Percentiles rank a stretch among this genome's conserved stretches.
phyloP scores from a whole-genome alignment of 208 protist genomes.

The Wallacemonas collosoma region DNA sequence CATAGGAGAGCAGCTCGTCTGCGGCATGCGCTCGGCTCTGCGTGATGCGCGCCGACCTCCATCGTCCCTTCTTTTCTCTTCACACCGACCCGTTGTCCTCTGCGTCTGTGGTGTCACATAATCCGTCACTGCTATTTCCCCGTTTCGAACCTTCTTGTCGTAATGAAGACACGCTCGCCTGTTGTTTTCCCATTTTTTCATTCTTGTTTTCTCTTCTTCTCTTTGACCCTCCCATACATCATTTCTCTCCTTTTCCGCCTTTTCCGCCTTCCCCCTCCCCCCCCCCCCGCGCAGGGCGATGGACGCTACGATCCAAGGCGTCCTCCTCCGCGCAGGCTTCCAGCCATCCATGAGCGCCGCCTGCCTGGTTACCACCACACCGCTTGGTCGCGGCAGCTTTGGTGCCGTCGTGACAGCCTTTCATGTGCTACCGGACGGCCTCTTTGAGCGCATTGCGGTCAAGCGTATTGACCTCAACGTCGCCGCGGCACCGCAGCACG shows the following conservation, averaged over 20 bases:
- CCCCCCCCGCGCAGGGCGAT: not conserved
- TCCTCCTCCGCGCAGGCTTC: not conserved
- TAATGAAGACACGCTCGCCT: no score
- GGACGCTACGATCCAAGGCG: not conserved
- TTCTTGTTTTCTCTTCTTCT: not conserved
- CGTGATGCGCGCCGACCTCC: no score
- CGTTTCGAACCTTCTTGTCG: no score
- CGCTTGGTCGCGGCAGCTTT: constrained; percentile 15
- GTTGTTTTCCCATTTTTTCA: not conserved
- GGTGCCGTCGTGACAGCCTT: constrained; percentile 1
- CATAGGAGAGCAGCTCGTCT: no score
- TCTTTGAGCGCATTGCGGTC: constrained; percentile 10
- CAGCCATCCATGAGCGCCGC: not conserved
- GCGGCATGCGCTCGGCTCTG: no score
- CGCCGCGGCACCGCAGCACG: not conserved
- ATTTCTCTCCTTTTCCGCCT: not conserved
- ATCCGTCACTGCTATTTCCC: no score
- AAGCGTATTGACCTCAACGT: not conserved
- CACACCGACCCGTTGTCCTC: no score
- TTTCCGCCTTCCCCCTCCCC: not conserved
- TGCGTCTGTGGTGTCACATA: no score
- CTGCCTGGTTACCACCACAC: not conserved
- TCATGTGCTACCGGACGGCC: not conserved
- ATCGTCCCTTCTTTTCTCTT: no score
- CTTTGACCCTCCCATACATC: not conserved